Conservation (phyloP, 2,329 filamentous ascomycete species). For the Gnomoniopsis smithogilvyi region DNA sequence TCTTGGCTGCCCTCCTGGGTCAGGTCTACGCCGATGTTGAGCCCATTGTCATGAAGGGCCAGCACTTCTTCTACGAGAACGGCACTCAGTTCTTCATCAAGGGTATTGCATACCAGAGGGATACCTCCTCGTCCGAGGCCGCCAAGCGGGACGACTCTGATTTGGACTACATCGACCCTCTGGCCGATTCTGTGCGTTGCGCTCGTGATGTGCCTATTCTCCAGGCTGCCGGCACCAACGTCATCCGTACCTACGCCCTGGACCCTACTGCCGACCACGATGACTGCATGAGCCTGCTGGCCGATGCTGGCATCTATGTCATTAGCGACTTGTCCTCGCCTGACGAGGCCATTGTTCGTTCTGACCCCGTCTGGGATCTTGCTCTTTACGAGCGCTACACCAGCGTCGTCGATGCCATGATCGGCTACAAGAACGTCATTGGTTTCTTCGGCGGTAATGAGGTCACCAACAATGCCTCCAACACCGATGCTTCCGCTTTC, state of each 20-base stretch:
- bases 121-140: constrained; percentile 41
- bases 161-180: constrained; percentile 73
- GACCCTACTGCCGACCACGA: constrained; percentile 76
- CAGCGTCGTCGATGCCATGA: constrained; percentile 75
- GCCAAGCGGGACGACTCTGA: constrained; percentile 47
- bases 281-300: constrained; percentile 79
- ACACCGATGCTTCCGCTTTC: constrained; percentile 86
- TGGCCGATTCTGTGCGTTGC: constrained; percentile 70
- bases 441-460: constrained; percentile 99
- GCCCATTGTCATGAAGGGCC: constrained; percentile 19
- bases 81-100: constrained; percentile 72
- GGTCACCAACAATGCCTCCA: constrained; percentile 84
- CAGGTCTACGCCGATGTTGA: constrained; percentile 11
- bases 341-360: constrained; percentile 77
- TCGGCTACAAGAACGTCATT: constrained; percentile 83
- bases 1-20: constrained; percentile 15
- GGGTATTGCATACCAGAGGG: constrained; percentile 94
- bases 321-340: constrained; percentile 88
- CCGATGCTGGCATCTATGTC: constrained; percentile 89
- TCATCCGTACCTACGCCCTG: constrained; percentile 92
- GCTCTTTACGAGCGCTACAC: constrained; percentile 79
- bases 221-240: constrained; percentile 77
- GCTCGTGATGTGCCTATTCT: constrained; percentile 83
- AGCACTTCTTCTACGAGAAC: constrained; percentile 76
- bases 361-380: constrained; percentile 74